phyloP scores from a whole-genome alignment of 352 stramenopile genomes.

The Nothophytophthora sp. region DNA sequence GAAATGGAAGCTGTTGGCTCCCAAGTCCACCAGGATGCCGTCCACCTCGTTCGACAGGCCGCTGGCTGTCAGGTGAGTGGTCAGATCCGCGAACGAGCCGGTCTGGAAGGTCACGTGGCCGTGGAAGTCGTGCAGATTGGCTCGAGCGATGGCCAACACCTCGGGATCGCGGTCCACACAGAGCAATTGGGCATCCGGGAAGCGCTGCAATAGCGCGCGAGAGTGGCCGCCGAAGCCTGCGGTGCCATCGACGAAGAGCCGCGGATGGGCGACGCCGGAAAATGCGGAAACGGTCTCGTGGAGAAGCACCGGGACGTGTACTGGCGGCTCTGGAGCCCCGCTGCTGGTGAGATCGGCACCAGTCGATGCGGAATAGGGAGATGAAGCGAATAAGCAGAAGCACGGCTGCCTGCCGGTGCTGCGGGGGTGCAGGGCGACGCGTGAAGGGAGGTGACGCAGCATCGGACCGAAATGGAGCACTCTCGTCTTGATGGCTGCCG shows the following conservation, averaged over 20 bases:
- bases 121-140: slow-evolving; percentile 49
- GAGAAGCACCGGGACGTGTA: slow-evolving; percentile 64
- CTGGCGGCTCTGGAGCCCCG: slow-evolving; percentile 7
- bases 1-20: slow-evolving; percentile 85
- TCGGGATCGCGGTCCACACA: slow-evolving; percentile 84
- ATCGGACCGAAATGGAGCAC: too few species aligned
- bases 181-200: slow-evolving; percentile 52
- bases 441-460: too few species aligned
- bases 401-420: too few species aligned
- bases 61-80: slow-evolving; percentile 29
- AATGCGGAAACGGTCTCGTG: slow-evolving; percentile 46
- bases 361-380: slow-evolving; percentile 2
- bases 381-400: too few species aligned
- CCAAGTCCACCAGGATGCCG: slow-evolving; percentile 77
- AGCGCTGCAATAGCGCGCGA: slow-evolving; percentile 51
- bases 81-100: slow-evolving; percentile 67
- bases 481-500: too few species aligned
- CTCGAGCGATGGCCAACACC: slow-evolving; percentile 54
- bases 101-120: slow-evolving; percentile 52
- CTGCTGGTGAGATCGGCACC: background rate
- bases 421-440: too few species aligned
- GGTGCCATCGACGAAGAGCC: slow-evolving; percentile 78
- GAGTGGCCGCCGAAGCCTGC: slow-evolving; percentile 72
- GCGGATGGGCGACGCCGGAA: slow-evolving; percentile 14
- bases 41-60: slow-evolving; percentile 56